A percentile compares a stretch with the other conserved stretches of the same genome.
These are phyloP conservation scores for Cladosporium colombiae DNA, from an alignment of 2,329 filamentous ascomycete genomes.

Conservation along the genomic window DNA sequence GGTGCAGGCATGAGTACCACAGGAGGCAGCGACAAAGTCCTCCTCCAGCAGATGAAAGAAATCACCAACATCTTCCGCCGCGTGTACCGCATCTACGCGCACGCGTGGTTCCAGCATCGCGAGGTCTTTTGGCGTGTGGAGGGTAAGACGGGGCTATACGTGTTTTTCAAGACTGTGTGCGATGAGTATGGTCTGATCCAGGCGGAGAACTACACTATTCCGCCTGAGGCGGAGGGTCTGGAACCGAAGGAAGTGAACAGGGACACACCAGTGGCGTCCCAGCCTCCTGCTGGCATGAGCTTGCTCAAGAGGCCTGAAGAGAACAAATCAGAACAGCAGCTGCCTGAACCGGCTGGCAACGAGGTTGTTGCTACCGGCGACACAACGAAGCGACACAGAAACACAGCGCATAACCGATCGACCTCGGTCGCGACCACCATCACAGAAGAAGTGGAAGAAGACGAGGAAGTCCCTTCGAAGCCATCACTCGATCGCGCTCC, in stretches of 20 bases:
- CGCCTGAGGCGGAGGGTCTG: conserved; percentile 85
- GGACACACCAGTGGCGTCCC: conserved; percentile 18
- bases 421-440: conserved; percentile 74
- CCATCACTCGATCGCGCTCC: conserved; percentile 30
- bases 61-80: conserved; percentile 93
- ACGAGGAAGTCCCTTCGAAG: conserved; percentile 31
- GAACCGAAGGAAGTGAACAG: conserved; percentile 46
- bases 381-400: conserved; percentile 81
- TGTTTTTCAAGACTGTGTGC: conserved; percentile 96
- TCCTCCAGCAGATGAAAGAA: conserved; percentile 69
- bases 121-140: conserved; percentile 95
- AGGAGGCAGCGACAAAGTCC: conserved; percentile 36
- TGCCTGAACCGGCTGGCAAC: conserved; percentile 40
- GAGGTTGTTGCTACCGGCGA: conserved; percentile 57
- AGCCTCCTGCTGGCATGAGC: conserved; percentile 28
- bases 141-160: conserved; percentile 84
- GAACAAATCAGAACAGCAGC: conserved; percentile 23
- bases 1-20: conserved; percentile 24
- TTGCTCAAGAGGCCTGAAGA: conserved; percentile 40
- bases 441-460: conserved; percentile 73
- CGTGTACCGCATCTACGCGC: conserved; percentile 94
- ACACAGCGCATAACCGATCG: conserved; percentile 76
- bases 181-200: conserved; percentile 88
- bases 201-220: conserved; percentile 93
- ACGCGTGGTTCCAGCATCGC: conserved; percentile 97